Evolutionary conservation across 768 basidiomycete species (phyloP), one percentile per base, ranked within the genome.

Genomic region (Trametes cingulata): DNA sequence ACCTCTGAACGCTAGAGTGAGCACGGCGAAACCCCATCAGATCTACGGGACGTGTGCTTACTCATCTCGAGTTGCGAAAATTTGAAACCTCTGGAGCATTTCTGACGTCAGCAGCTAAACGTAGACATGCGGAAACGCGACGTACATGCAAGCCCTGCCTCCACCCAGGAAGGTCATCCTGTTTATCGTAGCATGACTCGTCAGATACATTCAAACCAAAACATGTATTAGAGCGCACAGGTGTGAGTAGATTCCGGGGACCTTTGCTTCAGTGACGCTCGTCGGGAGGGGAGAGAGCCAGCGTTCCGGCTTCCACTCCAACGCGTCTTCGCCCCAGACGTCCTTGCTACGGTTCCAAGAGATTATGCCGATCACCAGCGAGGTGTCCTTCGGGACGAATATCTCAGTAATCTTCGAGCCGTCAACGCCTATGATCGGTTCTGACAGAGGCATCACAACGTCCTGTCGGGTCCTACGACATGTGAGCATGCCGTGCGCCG

Each of bases 251-350:
- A 75, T 70, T 1, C 73, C 74, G 3, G 74, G 73, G 49, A 75
- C 65, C 24, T 68, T 61, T 6, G 73, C 70, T 2, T 68, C 64
- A 1, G 62, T 52, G 25, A 71, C 67, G 25, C 42, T 60, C 6
- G 52, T 24, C 1, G 68, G 68, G 15, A 68, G 58, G 10, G 62
- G 66, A 10, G 41, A 36, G 5, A 78, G 63, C 76, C 77, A 81
- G 33, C 79, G 71, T 52, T 79, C 78, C 5, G 78, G 78, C 53
- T 71, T 77, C 75, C 76, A 81, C 50, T 76, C 75, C 8, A 70
- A 35, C 3, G 76, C 71, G 62, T 81, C 80, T 12, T 65, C 62
- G 0, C 78, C 80, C 80, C 79, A 81, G 1, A 77, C 62, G 1
- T 65, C 69, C 14, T 69, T 69, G 62, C 73, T 68, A n/a, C 67